A percentile compares a stretch with the other conserved stretches of the same genome.
These are phyloP conservation scores for Lagenaria siceraria DNA, from an alignment of 306 rosid species.

Conservation along the genomic window DNA sequence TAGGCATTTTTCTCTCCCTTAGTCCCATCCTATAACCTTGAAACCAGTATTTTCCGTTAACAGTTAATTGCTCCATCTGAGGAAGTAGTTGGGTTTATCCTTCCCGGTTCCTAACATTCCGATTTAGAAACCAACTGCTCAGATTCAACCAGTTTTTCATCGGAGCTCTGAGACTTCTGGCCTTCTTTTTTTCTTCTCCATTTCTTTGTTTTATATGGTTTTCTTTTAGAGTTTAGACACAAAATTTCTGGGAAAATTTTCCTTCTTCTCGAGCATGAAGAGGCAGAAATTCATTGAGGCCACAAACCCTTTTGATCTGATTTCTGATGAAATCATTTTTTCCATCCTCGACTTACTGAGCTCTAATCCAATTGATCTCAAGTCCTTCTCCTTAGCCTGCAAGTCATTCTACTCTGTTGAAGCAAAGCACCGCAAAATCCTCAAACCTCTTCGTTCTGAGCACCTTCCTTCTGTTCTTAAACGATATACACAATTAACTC, in stretches of 20 bases:
- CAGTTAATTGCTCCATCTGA: constrained; percentile 17
- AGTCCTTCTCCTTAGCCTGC: constrained; percentile 58
- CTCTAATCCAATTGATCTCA: constrained; percentile 28
- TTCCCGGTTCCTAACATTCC: background rate
- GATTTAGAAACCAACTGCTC: background rate
- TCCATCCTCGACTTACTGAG: constrained; percentile 46
- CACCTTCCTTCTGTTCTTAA: constrained; percentile 31
- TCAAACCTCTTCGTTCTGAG: constrained; percentile 56
- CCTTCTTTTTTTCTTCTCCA: background rate
- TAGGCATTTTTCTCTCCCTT: background rate
- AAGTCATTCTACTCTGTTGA: constrained; percentile 45
- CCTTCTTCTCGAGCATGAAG: constrained; percentile 29
- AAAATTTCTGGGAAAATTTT: background rate
- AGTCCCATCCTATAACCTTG: background rate
- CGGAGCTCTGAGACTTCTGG: background rate
- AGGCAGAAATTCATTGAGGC: constrained; percentile 16
- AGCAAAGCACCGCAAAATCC: constrained; percentile 54
- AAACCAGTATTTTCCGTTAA: constrained; percentile 15
- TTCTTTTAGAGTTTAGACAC: background rate
- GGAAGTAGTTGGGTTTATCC: background rate
- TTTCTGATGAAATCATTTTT: constrained; percentile 69
- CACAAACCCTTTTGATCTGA: constrained; percentile 31
- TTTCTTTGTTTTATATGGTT: background rate
- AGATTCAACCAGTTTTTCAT: background rate
- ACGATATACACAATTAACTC: constrained; percentile 31